Evolutionary conservation across 108 stramenopile species (phyloP), one percentile per base, ranked within the genome.

Genomic region (Schizochytrium sp.): DNA sequence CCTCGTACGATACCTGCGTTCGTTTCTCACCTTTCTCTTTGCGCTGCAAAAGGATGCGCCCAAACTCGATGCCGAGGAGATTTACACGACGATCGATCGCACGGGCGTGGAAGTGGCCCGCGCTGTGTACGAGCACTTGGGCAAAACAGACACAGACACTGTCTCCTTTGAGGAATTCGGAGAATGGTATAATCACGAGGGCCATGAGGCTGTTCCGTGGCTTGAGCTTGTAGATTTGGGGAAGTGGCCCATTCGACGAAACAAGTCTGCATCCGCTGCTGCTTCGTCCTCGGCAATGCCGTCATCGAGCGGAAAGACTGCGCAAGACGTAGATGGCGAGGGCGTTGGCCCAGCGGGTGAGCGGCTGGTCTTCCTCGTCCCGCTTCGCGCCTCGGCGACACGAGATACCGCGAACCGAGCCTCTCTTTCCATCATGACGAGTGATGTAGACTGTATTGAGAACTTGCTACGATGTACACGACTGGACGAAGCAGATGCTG

Each of bases 101-200:
- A 83, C 76, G 23, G n/a, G 48, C 76, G 76, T 83, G 10, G 76
- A 83, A 23, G 51, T 83, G 43, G 76, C 76, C 25, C 76, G 76
- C 4, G 76, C 45, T 6, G 51, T 83, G 6, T 53, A 53, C 76
- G 48, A 83, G 23, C 51, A 47, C 48, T 53, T 53, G 2, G 76
- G 76, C 76, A 83, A 53, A 23, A 16, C 76, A 4, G 76, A 83
- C 48, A 47, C 44, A 23, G 76, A 83, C 51, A 47, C 14, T 4
- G 76, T 93, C 16, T 58, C 91, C 19, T 93, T 91, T 45, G 92
- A 93, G 57, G 89, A 92, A 58, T 93, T 93, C 58, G 92, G 91
- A 34, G 34, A 92, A 6, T 93, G 97, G 97, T 99, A 98, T 93
- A 99, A 98, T 83, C 95, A 96, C 90, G 96, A 96, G 25, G 98